Percentiles rank a stretch among this genome's conserved stretches.
These are phyloP conservation scores for Penicillium paxilli DNA, from an alignment of 495 filamentous ascomycete species.

Conservation along the genomic window DNA sequence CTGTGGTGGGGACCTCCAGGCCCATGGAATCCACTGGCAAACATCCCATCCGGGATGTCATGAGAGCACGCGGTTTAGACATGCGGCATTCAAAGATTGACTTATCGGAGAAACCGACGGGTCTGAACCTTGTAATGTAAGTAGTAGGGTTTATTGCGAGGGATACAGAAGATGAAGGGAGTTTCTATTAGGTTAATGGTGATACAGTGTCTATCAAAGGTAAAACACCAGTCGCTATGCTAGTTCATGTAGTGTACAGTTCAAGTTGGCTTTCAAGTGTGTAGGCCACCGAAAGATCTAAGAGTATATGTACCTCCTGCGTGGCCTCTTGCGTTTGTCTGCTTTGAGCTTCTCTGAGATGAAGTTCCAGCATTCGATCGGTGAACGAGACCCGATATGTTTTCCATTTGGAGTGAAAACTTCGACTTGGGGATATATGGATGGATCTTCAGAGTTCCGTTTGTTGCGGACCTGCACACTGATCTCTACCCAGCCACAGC, in stretches of 20 bases:
- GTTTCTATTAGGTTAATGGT: no score
- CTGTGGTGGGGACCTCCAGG: constrained; percentile 1
- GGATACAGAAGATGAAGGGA: no score
- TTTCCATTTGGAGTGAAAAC: constrained; percentile 81
- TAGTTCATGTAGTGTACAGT: constrained; percentile 16
- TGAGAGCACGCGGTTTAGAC: no score
- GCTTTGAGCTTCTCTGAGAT: constrained; percentile 35
- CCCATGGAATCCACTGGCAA: background rate
- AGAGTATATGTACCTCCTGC: constrained; percentile 14
- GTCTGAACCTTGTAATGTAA: no score
- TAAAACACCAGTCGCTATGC: constrained; percentile 38
- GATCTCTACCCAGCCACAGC: constrained; percentile 91
- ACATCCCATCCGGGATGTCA: background rate
- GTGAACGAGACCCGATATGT: constrained; percentile 64
- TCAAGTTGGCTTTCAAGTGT: no score
- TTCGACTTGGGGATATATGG: constrained; percentile 68
- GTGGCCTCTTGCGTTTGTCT: constrained; percentile 34
- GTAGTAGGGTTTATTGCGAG: no score
- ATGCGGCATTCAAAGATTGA: no score
- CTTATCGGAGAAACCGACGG: no score
- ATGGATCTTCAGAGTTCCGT: constrained; percentile 16
- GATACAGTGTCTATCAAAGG: constrained; percentile 5
- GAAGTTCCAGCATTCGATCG: constrained; percentile 71
- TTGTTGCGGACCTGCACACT: constrained; percentile 73
- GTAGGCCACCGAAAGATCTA: constrained; percentile 2